Base-by-base conservation (phyloP, 129 eudicot species). In the Lonicera japonica region DNA sequence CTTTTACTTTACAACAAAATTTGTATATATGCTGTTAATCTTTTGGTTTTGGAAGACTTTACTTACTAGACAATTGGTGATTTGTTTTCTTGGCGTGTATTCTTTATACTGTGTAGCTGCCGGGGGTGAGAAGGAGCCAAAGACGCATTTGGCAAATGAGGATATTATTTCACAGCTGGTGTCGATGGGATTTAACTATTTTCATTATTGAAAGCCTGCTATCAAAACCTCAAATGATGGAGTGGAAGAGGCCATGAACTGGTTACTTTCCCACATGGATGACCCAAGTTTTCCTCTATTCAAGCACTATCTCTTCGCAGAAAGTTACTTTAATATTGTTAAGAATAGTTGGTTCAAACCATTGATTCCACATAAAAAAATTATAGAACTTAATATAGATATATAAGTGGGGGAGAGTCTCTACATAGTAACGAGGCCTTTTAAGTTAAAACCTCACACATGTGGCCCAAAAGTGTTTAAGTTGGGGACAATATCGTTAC, bases 231-330 rank as follows among this genome's bases (percentile, higher is more conserved):
- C 78, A 54, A 94, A 88, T 73, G 74, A 70, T 20, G 95, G 96
- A 72, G 89, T 85, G 5, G 96, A 94, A 71, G 99, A 76, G 76
- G 96, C 96, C 17, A 94, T 88, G 95, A 83, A 80, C 73, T 94
- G 99, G 99, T 72, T 88, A 63, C 89, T 94, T 63, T 73, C 82
- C 41, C 99, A 94, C 83, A 88, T 85, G 99, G 77, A 76, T 64
- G 96, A 88, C 77, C 80, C 95, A 66, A 95, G 96, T 94, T 75
- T 62, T n/a, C n/a, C n/a, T n/a, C 22, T 51, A 8, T 11, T 65
- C 41, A 38, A 64, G 18, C 23, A 9, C 25, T 48, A 21, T 38
- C 16, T 36, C 47, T n/a, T 16, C 25, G 14, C n/a, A n/a, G n/a
- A 16, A 38, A 18, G 8, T 47, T 25, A 8, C 60, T 29, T 16